Evolutionary conservation across 1,284 basidiomycete genomes (phyloP).

Genomic region (Malassezia brasiliensis): DNA sequence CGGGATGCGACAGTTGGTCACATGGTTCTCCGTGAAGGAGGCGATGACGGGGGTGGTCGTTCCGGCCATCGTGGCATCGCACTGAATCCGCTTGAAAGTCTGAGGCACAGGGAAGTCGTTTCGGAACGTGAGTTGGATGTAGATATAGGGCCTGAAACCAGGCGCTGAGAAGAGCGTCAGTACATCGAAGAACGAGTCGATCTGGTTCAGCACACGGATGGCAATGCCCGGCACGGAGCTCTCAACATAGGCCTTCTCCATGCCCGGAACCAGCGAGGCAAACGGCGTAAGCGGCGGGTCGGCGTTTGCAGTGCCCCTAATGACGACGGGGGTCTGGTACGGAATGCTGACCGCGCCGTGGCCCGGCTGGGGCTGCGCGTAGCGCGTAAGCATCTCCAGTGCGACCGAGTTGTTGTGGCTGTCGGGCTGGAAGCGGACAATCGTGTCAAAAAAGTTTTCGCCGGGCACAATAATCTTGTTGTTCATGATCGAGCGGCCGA

Average conservation of each 20-base stretch:
- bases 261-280: slow-evolving; percentile 56
- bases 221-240: slow-evolving; percentile 53
- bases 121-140: slow-evolving; percentile 19
- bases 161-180: slow-evolving; percentile 19
- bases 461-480: slow-evolving; percentile 55
- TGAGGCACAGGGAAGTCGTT: slow-evolving; percentile 22
- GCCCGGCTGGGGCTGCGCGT: slow-evolving; percentile 44
- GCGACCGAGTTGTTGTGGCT: slow-evolving; percentile 61
- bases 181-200: slow-evolving; percentile 26
- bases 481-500: slow-evolving; percentile 48
- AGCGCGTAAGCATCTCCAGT: slow-evolving; percentile 49
- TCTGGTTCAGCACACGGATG: slow-evolving; percentile 24
- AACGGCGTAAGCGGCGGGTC: slow-evolving; percentile 57
- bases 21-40: neutral
- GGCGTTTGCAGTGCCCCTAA: slow-evolving; percentile 16
- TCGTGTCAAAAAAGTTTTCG: slow-evolving; percentile 53
- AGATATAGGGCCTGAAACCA: slow-evolving; percentile 2
- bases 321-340: slow-evolving; percentile 7
- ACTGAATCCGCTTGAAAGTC: slow-evolving; percentile 21
- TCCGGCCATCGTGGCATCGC: slow-evolving; percentile 18
- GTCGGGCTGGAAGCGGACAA: slow-evolving; percentile 56
- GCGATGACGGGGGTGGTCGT: neutral
- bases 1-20: neutral
- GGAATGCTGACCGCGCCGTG: neutral
- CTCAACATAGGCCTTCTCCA: slow-evolving; percentile 55